Evolutionary conservation across 139 green algal species (phyloP).

Genomic region (Chlamydomonas incerta): DNA sequence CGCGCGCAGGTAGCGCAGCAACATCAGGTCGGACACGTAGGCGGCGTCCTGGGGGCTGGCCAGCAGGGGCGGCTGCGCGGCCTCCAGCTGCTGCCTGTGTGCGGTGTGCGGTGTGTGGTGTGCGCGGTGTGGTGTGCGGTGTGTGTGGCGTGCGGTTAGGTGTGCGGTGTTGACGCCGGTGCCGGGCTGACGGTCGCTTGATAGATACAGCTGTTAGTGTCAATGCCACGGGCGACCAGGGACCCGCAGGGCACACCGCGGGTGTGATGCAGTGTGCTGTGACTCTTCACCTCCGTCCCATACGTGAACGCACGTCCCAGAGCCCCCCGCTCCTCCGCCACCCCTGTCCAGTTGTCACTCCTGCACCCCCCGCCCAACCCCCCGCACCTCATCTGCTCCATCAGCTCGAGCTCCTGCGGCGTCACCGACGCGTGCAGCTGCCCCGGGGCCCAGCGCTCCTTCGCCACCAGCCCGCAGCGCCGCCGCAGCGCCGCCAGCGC

Average conservation of each 20-base stretch:
- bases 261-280: too few relatives aligned
- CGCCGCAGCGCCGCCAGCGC: background rate
- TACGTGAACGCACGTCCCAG: too few relatives aligned
- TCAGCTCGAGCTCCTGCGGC: background rate
- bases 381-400: background rate
- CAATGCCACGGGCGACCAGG: too few relatives aligned
- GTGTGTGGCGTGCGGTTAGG: background rate
- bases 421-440: background rate
- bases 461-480: background rate
- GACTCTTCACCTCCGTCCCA: too few relatives aligned
- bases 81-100: background rate
- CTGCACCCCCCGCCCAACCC: background rate
- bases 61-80: background rate
- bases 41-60: background rate
- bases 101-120: too few relatives aligned
- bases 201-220: too few relatives aligned
- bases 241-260: too few relatives aligned
- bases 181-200: too few relatives aligned
- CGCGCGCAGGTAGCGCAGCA: slow-evolving; percentile 44
- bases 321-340: background rate
- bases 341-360: too few relatives aligned
- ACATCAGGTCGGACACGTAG: slow-evolving; percentile 33
- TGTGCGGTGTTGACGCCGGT: background rate
- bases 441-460: background rate
- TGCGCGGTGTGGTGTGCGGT: background rate